Evolutionary conservation across 352 stramenopile genomes (phyloP).

Genomic region (Salisapilia sapeloensis): DNA sequence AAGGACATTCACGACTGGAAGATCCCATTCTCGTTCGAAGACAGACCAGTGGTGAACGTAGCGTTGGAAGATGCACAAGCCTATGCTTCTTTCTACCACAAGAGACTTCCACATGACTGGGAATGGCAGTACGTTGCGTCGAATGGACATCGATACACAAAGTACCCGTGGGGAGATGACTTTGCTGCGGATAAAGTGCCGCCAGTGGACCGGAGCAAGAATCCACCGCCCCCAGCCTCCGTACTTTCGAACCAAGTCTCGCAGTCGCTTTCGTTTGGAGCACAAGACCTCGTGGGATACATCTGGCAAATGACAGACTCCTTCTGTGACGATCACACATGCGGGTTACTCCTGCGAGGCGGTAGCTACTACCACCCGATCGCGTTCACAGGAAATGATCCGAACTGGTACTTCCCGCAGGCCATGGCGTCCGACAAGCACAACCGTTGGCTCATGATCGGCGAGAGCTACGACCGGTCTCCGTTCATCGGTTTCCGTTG

Average conservation of each 20-base stretch:
- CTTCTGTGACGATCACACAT: constrained; percentile 71
- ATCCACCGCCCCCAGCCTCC: constrained; percentile 12
- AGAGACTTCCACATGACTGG: constrained; percentile 66
- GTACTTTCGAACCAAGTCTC: constrained; percentile 34
- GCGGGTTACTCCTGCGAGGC: constrained; percentile 53
- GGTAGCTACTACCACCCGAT: constrained; percentile 59
- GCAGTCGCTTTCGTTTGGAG: constrained; percentile 19
- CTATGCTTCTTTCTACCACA: constrained; percentile 49
- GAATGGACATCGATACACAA: constrained; percentile 35
- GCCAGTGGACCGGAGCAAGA: constrained; percentile 12
- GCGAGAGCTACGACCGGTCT: constrained; percentile 55
- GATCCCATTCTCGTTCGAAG: constrained; percentile 18
- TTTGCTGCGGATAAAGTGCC: constrained; percentile 10
- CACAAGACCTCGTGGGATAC: constrained; percentile 65
- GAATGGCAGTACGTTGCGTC: constrained; percentile 79
- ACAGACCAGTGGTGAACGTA: constrained; percentile 65
- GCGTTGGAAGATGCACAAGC: constrained; percentile 48
- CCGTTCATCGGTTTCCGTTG: constrained; percentile 64
- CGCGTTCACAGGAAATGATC: constrained; percentile 42
- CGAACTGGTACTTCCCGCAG: constrained; percentile 80
- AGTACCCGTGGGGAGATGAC: constrained; percentile 40
- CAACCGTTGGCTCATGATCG: constrained; percentile 61
- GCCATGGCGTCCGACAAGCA: constrained; percentile 37
- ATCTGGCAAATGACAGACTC: constrained; percentile 80
- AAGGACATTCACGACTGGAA: constrained; percentile 16